These are phyloP conservation scores for Diaporthe amygdali DNA, from an alignment of 2,329 filamentous ascomycete genomes.

Conservation along the genomic window DNA sequence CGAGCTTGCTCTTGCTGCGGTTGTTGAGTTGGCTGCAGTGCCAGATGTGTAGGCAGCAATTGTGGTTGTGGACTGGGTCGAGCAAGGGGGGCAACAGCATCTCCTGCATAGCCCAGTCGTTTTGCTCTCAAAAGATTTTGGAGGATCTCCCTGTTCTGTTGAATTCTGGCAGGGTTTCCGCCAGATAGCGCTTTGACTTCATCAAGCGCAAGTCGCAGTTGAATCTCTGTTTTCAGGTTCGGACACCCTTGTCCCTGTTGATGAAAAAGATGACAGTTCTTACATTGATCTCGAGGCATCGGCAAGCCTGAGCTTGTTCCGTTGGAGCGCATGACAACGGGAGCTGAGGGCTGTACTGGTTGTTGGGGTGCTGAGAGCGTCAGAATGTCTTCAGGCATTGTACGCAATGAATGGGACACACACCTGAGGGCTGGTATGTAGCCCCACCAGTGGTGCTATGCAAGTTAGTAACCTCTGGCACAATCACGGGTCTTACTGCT, in stretches of 20 bases:
- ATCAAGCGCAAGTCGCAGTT: constrained; percentile 68
- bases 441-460: background rate
- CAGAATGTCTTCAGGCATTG: background rate
- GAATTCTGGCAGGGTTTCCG: background rate
- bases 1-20: background rate
- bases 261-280: constrained; percentile 68
- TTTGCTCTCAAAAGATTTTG: constrained; percentile 13
- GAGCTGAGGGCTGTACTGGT: background rate
- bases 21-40: background rate
- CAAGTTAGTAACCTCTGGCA: background rate
- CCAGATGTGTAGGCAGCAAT: background rate
- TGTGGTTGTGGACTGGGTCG: constrained; percentile 10
- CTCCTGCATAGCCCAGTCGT: background rate
- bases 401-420: background rate
- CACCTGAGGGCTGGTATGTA: background rate
- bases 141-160: constrained; percentile 14
- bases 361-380: background rate
- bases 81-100: background rate
- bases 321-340: background rate
- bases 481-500: background rate
- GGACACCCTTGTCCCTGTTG: constrained; percentile 63
- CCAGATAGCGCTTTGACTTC: constrained; percentile 53
- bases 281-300: constrained; percentile 65
- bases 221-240: constrained; percentile 65
- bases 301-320: constrained; percentile 28